Base-by-base conservation (phyloP, 352 stramenopile species). In the Globisporangium abappressorium region DNA sequence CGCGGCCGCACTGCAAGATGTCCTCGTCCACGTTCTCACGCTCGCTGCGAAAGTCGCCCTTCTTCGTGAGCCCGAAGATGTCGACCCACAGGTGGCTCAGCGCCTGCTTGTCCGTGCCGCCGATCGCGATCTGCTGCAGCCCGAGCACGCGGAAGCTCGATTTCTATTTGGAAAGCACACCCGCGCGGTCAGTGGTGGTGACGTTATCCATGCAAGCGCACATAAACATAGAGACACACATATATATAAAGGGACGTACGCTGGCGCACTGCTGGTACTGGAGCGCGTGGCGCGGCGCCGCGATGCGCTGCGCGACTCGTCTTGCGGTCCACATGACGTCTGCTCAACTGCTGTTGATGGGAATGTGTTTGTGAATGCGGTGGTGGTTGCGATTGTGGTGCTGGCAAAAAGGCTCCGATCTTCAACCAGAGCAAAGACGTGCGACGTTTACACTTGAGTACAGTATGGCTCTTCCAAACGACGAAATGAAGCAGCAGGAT, bases 21-120 rank as follows among this genome's bases (percentile, higher is more conserved):
- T 99, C 97, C 79, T 99, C 98, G 66, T 99, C 91, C 36, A 99
- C 98, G 78, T 99, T 99, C 82, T 99, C 97, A 57, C 87, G 95
- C 79, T 94, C 82, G 69, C 82, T 94, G 53, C 72, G 74, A 74
- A 91, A 93, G 26, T 76, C 73, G 49, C 80, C 76, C 57, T 89
- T 91, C 71, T 90, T 85, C 53, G 36, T 73, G 14, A 97, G 66
- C 3, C 90, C 89, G 30, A 97, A 86, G 30, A 89, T 79, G 69
- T 95, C 87, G 30, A 89, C 82, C 91, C 90, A 97, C 3, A 97
- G 73, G 28, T 88, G 74, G 69, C 74, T 88, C n/a, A 99, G 76
- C 28, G 82, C 78, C 53, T 70, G 72, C 76, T 98, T 99, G 74
- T 97, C 80, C 1, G 89, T 57, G 33, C 86, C 91, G 58, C 97